Evolutionary conservation across 768 basidiomycete genomes (phyloP).

Genomic region (Tricholoma matsutake): DNA sequence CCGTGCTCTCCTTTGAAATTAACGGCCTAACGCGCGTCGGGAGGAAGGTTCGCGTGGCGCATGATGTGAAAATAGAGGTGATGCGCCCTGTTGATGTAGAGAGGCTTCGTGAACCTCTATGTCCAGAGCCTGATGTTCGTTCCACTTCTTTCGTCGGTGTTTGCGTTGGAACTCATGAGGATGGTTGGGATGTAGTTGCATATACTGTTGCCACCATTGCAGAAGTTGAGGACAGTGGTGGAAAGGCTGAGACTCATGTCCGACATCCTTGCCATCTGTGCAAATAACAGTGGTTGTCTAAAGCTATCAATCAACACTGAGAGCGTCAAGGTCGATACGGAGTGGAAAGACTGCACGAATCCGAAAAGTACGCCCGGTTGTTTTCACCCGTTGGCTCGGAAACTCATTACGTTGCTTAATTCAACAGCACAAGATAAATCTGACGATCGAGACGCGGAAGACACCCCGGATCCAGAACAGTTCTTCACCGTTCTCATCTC

Average conservation of each 20-base stretch:
- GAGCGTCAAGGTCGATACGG: slow-evolving; percentile 72
- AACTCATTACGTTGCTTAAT: background rate
- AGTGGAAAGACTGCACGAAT: slow-evolving; percentile 72
- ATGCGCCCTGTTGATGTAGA: slow-evolving; percentile 73
- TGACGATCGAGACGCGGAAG: slow-evolving; percentile 34
- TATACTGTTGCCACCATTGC: slow-evolving; percentile 71
- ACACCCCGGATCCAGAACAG: slow-evolving; percentile 50
- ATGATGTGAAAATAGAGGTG: slow-evolving; percentile 82
- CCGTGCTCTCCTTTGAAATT: slow-evolving; percentile 77
- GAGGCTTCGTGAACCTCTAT: slow-evolving; percentile 73
- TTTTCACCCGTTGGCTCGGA: slow-evolving; percentile 2
- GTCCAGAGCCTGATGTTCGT: slow-evolving; percentile 82
- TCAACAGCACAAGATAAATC: slow-evolving; percentile 15
- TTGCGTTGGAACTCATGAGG: background rate
- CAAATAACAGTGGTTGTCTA: slow-evolving; percentile 58
- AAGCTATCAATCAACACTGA: slow-evolving; percentile 62
- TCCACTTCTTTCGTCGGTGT: background rate
- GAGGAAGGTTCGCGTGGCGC: slow-evolving; percentile 59
- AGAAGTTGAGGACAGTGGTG: slow-evolving; percentile 73
- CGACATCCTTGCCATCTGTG: slow-evolving; percentile 63
- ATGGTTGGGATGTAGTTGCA: slow-evolving; percentile 50
- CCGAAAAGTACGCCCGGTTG: slow-evolving; percentile 46
- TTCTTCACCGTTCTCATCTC: slow-evolving; percentile 68
- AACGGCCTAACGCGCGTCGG: slow-evolving; percentile 61
- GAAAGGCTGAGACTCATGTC: slow-evolving; percentile 73